Evolutionary conservation across 768 basidiomycete species (phyloP).

Genomic region (Lentinula boryana): DNA sequence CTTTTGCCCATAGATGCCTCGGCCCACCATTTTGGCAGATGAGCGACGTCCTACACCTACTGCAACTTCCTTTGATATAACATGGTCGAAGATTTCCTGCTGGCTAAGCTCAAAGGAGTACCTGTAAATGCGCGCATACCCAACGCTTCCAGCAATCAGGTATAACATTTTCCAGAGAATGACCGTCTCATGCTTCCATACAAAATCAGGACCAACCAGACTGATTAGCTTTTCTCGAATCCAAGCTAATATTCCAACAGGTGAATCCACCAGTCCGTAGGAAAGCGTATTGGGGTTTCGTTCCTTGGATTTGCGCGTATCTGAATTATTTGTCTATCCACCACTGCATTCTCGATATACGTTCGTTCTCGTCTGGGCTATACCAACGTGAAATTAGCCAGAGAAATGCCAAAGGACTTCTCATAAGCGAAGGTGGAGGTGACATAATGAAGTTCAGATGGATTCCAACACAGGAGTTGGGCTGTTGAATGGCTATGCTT

Average conservation of each 20-base stretch:
- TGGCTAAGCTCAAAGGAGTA: conserved; percentile 12
- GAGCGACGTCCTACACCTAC: conserved; percentile 31
- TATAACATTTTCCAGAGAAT: conserved; percentile 34
- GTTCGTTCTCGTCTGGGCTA: conserved; percentile 24
- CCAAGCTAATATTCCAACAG: conserved; percentile 43
- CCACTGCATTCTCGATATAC: conserved; percentile 19
- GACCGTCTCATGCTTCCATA: conserved; percentile 23
- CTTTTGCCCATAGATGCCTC: conserved; percentile 27
- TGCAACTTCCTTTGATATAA: conserved; percentile 21
- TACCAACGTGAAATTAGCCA: conserved; percentile 22
- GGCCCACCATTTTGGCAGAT: conserved; percentile 30
- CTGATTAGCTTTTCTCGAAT: conserved; percentile 34
- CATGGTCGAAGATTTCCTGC: conserved; percentile 14
- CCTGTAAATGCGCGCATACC: conserved; percentile 28
- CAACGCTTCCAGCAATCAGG: conserved; percentile 25
- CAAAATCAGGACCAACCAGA: conserved; percentile 16
- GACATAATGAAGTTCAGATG: conserved; percentile 22
- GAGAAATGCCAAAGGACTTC: conserved; percentile 18
- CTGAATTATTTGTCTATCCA: conserved; percentile 25
- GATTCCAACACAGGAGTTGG: conserved; percentile 19
- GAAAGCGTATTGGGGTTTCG: conserved; percentile 41
- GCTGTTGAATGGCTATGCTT: conserved; percentile 18
- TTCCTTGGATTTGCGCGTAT: conserved; percentile 30
- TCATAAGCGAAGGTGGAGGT: conserved; percentile 16
- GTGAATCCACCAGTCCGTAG: conserved; percentile 43